Evolutionary conservation across 2,329 filamentous ascomycete species (phyloP).

Genomic region (Aureobasidium pullulans): DNA sequence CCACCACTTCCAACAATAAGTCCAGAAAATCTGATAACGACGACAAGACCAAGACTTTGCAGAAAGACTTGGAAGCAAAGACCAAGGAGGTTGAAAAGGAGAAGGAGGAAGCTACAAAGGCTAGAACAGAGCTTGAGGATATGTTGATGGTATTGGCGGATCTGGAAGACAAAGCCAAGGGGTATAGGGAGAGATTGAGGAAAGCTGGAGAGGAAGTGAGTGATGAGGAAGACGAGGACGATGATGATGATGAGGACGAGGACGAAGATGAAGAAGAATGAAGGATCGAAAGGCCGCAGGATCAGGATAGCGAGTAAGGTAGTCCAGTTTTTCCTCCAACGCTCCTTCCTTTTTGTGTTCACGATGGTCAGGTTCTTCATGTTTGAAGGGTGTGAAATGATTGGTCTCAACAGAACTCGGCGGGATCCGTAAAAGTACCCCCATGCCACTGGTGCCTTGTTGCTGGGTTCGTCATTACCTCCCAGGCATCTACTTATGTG

Average conservation of each 20-base stretch:
- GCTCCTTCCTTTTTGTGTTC: no score
- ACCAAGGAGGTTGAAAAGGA: conserved; percentile 33
- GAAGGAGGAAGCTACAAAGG: conserved; percentile 29
- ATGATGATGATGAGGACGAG: conserved; percentile 24
- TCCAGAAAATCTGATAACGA: not conserved
- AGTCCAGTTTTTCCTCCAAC: no score
- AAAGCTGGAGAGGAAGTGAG: conserved; percentile 25
- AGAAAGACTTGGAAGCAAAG: conserved; percentile 15
- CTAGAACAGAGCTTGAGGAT: conserved; percentile 40
- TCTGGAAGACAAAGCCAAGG: conserved; percentile 36
- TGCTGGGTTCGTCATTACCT: no score
- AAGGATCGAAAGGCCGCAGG: no score
- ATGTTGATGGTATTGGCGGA: conserved; percentile 42
- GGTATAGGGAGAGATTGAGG: conserved; percentile 21
- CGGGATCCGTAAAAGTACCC: no score
- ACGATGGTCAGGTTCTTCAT: no score
- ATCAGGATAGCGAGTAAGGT: no score
- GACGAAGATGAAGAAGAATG: conserved; percentile 22
- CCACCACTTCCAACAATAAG: not conserved
- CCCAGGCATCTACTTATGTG: no score
- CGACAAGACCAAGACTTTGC: conserved; percentile 2
- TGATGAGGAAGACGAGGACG: conserved; percentile 24
- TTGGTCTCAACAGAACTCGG: no score
- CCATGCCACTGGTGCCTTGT: no score
- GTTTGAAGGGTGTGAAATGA: no score